phyloP scores from a whole-genome alignment of 192 early-diverging fungal genomes.

The Gamsiella multidivaricata region DNA sequence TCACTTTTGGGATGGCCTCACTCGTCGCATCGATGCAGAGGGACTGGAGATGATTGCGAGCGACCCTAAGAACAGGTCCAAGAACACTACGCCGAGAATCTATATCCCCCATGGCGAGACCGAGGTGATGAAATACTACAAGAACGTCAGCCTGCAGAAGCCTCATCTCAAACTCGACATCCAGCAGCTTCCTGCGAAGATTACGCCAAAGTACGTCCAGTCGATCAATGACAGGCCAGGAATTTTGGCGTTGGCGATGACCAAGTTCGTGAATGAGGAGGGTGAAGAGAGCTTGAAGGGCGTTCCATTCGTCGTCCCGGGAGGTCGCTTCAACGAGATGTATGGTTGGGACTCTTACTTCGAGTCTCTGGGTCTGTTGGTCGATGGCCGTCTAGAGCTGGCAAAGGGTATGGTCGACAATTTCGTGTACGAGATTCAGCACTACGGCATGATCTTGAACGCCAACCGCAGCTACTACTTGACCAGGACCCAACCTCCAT shows the following conservation, averaged over 20 bases:
- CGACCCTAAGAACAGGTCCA: constrained; percentile 90
- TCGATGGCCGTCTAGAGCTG: constrained; percentile 87
- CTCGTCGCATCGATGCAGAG: constrained; percentile 82
- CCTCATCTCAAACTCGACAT: constrained; percentile 82
- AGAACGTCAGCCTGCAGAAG: constrained; percentile 69
- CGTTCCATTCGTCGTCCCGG: constrained; percentile 96
- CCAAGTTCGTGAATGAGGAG: constrained; percentile 57
- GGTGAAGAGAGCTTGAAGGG: constrained; percentile 68
- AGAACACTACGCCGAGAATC: constrained; percentile 84
- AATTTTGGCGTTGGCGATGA: constrained; percentile 86
- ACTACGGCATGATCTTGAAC: constrained; percentile 99
- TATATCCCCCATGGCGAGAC: constrained; percentile 91
- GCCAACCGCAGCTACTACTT: constrained; percentile 98
- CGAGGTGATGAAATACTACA: constrained; percentile 84
- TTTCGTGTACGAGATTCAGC: constrained; percentile 96
- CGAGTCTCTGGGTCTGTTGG: constrained; percentile 87
- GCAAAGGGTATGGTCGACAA: constrained; percentile 97
- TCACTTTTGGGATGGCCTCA: constrained; percentile 98
- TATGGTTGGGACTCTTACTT: constrained; percentile 99
- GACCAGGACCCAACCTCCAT: constrained; percentile 96
- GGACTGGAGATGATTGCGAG: constrained; percentile 91
- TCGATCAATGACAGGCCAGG: constrained; percentile 90
- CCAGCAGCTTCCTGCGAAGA: constrained; percentile 82
- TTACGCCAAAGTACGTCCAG: constrained; percentile 92
- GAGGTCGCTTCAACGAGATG: constrained; percentile 99